These are phyloP conservation scores for Pythium rishiriense DNA, from an alignment of 352 stramenopile genomes.

Conservation along the genomic window DNA sequence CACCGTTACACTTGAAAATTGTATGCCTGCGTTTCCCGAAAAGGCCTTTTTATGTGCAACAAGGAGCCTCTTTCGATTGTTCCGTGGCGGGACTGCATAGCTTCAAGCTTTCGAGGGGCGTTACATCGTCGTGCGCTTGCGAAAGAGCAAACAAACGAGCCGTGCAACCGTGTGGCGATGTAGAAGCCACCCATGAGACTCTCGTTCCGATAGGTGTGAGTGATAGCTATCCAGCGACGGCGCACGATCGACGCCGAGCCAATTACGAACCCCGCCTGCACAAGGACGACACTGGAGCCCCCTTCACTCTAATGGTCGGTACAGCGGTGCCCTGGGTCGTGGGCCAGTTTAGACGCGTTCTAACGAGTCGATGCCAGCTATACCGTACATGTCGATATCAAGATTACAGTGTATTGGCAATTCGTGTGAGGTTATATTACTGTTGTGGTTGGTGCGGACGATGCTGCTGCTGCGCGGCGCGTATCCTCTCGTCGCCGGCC, in stretches of 20 bases:
- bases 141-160: not conserved
- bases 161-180: too few species aligned
- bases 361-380: too few species aligned
- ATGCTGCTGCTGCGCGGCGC: conserved; percentile 24
- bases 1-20: not conserved
- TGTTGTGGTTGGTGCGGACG: not conserved
- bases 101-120: not conserved
- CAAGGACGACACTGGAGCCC: too few species aligned
- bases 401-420: not conserved
- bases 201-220: too few species aligned
- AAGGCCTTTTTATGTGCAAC: not conserved
- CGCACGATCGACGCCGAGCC: too few species aligned
- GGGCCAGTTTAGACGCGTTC: too few species aligned
- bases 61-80: not conserved
- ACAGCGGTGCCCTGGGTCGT: too few species aligned
- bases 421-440: not conserved
- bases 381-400: too few species aligned
- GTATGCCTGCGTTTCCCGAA: not conserved
- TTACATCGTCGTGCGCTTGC: not conserved
- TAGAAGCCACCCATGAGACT: too few species aligned
- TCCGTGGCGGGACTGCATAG: not conserved
- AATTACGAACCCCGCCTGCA: too few species aligned
- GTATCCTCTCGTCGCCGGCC: conserved; percentile 45
- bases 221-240: too few species aligned
- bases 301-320: too few species aligned